Percentiles rank a stretch among this genome's conserved stretches.
Evolutionary conservation across 352 stramenopile genomes (phyloP).

Genomic region (Phytophthora colocasiae): DNA sequence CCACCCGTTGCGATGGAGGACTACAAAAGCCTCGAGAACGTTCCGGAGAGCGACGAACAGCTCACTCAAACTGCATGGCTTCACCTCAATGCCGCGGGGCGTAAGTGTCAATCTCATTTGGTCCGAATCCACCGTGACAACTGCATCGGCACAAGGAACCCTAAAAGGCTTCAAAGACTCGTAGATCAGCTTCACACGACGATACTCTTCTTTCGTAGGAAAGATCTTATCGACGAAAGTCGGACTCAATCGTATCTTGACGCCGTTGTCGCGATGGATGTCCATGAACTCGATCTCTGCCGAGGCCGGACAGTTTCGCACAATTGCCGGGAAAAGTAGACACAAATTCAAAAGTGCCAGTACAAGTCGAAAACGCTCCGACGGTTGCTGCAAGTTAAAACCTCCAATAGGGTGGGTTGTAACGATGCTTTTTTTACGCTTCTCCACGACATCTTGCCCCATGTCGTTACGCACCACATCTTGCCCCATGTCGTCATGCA

Average conservation of each 20-base stretch:
- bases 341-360: slow-evolving; percentile 23
- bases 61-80: slow-evolving; percentile 15
- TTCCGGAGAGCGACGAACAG: slow-evolving; percentile 17
- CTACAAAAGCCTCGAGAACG: slow-evolving; percentile 17
- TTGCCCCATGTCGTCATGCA: too few species aligned
- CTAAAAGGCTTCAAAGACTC: neutral
- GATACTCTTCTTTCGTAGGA: neutral
- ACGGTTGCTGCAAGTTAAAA: slow-evolving; percentile 1
- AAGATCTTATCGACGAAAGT: slow-evolving; percentile 3
- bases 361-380: slow-evolving; percentile 2
- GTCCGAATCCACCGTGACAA: neutral
- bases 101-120: slow-evolving; percentile 6
- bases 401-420: neutral
- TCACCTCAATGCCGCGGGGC: slow-evolving; percentile 15
- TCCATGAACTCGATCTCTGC: neutral
- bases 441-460: neutral
- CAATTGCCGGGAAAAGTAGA: slow-evolving; percentile 6
- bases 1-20: slow-evolving; percentile 5
- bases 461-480: too few species aligned
- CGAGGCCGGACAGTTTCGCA: slow-evolving; percentile 2
- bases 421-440: too few species aligned
- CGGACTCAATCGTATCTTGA: neutral
- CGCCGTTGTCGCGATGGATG: neutral
- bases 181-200: slow-evolving; percentile 1
- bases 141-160: slow-evolving; percentile 17